Evolutionary conservation across 371 early-diverging fungal species (phyloP), one percentile per base, ranked within the genome.

Genomic region (Mucor plumbeus): DNA sequence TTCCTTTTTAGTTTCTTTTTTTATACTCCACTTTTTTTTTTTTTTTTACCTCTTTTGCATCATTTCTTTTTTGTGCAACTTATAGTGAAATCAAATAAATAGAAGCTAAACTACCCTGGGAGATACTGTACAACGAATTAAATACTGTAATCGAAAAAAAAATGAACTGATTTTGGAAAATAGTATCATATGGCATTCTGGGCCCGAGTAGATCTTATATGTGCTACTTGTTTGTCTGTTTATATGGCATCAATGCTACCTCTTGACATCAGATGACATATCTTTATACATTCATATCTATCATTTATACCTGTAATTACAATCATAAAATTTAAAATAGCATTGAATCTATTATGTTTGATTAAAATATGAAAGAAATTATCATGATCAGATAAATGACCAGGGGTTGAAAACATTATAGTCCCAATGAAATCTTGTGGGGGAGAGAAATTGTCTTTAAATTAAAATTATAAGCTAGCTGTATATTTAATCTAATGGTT

Each of bases 121-220:
- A 48, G 19, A 65, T 47, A 17, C 11, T 44, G 41, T 21, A 13
- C 38, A 21, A 62, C 38, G 33, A 26, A 21, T 13, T 1, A 26
- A 26, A 26, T 26, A 47, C 48, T 26, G n/a, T 43, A 13, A n/a
- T 62, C 21, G 53, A 44, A 62, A 64, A 39, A 17, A 11, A 48
- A 59, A 65, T 58, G 6, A 34, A 36, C 41, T 44, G 53, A 41
- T 53, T 55, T 40, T 54, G n/a, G 53, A 65, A 58, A 58, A 58
- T 47, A 57, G 17, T 40, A 26, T 39, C 59, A 56, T 54, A 54
- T 54, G 54, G 36, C 57, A 14, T n/a, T 36, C 36, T 36, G 53
- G 53, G 31, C 57, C 57, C 36, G 57, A n/a, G 35, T 56, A 56
- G 57, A 56, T 56, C 36, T 36, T 56, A 19, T n/a, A 36, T 56